Conservation (phyloP, 306 rosid species). For the Lagenaria siceraria region DNA sequence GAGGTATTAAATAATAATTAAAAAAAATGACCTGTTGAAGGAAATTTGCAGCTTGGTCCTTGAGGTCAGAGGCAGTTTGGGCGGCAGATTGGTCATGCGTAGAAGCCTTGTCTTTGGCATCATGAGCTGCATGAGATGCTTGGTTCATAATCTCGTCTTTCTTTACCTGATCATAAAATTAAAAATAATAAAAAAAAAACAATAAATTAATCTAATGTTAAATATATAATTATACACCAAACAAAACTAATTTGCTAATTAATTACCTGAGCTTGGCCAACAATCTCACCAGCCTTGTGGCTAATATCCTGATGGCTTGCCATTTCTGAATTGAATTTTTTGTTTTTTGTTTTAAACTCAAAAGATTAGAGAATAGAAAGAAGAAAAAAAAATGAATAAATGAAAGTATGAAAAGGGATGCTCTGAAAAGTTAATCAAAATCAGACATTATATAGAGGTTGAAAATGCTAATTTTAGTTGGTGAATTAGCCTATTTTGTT, state of each 20-base stretch:
- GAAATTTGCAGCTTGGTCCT: conserved; percentile 29
- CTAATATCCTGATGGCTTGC: conserved; percentile 14
- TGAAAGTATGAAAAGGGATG: not conserved
- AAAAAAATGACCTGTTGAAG: conserved; percentile 35
- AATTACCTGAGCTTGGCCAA: conserved; percentile 21
- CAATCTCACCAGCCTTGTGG: conserved; percentile 15
- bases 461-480: not conserved
- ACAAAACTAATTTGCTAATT: too few relatives aligned
- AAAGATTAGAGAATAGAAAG: not conserved
- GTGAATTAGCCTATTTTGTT: not conserved
- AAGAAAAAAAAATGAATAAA: not conserved
- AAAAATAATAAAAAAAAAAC: too few relatives aligned
- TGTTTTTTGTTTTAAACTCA: not conserved
- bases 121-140: conserved; percentile 2
- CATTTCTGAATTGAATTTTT: conserved; percentile 13
- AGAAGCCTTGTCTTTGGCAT: conserved; percentile 6
- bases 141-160: conserved; percentile 21
- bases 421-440: not conserved
- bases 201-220: too few relatives aligned
- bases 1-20: too few relatives aligned
- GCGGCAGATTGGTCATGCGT: not conserved
- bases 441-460: not conserved
- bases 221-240: too few relatives aligned
- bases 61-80: conserved; percentile 16
- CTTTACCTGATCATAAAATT: conserved; percentile 7